These are phyloP conservation scores for Arthrobotrys conoides DNA, from an alignment of 2,329 filamentous ascomycete genomes.

Conservation along the genomic window DNA sequence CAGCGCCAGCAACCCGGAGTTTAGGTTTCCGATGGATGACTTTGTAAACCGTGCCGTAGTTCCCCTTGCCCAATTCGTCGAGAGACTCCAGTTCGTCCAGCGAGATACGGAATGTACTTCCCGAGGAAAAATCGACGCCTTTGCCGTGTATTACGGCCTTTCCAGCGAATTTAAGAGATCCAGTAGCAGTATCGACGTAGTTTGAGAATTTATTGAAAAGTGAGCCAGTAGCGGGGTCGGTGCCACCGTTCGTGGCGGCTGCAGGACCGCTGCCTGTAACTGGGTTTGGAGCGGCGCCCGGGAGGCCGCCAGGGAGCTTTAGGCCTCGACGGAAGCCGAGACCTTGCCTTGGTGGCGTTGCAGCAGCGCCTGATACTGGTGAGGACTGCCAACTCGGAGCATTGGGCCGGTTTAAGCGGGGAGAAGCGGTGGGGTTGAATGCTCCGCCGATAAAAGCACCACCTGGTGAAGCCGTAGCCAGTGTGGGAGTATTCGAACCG, in stretches of 20 bases:
- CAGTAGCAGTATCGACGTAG: slow-evolving; percentile 91
- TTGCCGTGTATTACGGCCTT: slow-evolving; percentile 90
- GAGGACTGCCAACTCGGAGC: slow-evolving; percentile 69
- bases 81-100: slow-evolving; percentile 94
- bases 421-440: slow-evolving; percentile 69
- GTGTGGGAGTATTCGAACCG: slow-evolving; percentile 66
- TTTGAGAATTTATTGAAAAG: slow-evolving; percentile 80
- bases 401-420: slow-evolving; percentile 67
- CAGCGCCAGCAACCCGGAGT: slow-evolving; percentile 74
- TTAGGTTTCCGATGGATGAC: slow-evolving; percentile 81
- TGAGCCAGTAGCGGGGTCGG: slow-evolving; percentile 65
- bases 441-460: slow-evolving; percentile 65
- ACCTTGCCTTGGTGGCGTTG: slow-evolving; percentile 66
- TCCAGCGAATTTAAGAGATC: slow-evolving; percentile 91
- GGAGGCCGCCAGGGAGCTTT: slow-evolving; percentile 66
- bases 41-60: slow-evolving; percentile 98
- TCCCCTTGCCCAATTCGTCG: slow-evolving; percentile 95
- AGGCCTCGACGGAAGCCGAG: slow-evolving; percentile 69
- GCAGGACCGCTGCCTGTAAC: slow-evolving; percentile 46
- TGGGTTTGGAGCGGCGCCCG: slow-evolving; percentile 59
- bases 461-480: slow-evolving; percentile 63
- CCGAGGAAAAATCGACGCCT: slow-evolving; percentile 92
- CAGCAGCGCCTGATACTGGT: slow-evolving; percentile 67
- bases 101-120: slow-evolving; percentile 91
- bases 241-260: slow-evolving; percentile 52